phyloP scores from a whole-genome alignment of 225 moss, liverwort and hornwort genomes.

The Asterella californica region DNA sequence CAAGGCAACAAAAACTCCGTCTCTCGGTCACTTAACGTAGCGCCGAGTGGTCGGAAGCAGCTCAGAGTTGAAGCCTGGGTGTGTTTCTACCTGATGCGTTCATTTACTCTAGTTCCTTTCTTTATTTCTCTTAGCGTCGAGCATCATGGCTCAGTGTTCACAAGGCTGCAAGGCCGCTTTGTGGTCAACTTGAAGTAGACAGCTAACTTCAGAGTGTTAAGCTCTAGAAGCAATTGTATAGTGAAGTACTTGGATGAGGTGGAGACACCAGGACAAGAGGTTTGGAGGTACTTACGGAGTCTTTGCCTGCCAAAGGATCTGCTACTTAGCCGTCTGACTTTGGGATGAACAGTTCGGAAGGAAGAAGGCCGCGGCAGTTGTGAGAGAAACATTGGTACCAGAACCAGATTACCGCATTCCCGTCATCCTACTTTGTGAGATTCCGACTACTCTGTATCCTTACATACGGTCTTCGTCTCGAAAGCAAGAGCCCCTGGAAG shows the following conservation, averaged over 20 bases:
- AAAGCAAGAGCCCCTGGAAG: too few species aligned
- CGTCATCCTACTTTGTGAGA: conserved; percentile 59
- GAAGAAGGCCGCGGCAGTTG: conserved; percentile 35
- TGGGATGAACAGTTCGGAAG: conserved; percentile 40
- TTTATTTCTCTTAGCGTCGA: not conserved
- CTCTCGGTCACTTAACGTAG: not conserved
- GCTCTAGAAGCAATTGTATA: not conserved
- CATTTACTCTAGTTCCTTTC: not conserved
- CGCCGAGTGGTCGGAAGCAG: conserved; percentile 6
- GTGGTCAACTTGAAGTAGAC: not conserved
- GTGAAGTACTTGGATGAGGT: too few species aligned
- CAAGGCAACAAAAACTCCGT: not conserved
- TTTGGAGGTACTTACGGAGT: not conserved
- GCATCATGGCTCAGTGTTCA: not conserved
- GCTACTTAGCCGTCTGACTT: not conserved
- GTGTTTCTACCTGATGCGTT: conserved; percentile 5
- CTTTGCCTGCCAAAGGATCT: not conserved
- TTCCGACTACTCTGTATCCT: not conserved
- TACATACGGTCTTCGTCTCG: not conserved
- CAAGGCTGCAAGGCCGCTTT: not conserved
- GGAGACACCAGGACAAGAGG: not conserved
- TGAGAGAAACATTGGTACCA: conserved; percentile 58
- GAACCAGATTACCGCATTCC: conserved; percentile 65
- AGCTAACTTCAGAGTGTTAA: not conserved
- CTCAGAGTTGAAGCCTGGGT: conserved; percentile 33